A percentile compares a stretch with the other conserved stretches of the same genome.
phyloP scores from a whole-genome alignment of 495 filamentous ascomycete species.

The Talaromyces thailandensis region DNA sequence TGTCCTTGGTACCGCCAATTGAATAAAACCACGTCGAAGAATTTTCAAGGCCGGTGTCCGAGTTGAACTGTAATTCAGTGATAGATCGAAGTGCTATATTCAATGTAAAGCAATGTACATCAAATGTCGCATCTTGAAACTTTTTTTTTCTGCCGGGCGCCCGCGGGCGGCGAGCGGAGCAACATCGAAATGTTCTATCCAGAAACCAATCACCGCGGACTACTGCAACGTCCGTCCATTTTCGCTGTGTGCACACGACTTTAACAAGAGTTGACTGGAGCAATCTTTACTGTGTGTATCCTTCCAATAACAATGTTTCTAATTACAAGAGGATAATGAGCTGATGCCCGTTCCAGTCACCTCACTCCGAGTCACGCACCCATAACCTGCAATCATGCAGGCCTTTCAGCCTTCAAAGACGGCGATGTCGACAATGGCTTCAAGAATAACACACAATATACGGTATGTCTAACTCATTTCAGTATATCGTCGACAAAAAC shows the following conservation, averaged over 20 bases:
- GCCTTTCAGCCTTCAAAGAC: not conserved
- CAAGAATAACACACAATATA: not conserved
- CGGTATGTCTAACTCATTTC: not conserved
- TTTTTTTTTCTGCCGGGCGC: conserved; percentile 2
- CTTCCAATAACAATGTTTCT: not conserved
- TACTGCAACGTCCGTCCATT: not conserved
- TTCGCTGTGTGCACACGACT: not conserved
- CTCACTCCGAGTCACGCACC: not conserved
- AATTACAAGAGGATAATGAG: not conserved
- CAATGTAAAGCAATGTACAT: not conserved
- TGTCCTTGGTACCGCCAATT: not conserved
- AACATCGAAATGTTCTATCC: not conserved
- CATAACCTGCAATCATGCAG: not conserved
- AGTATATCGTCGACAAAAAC: too few relatives aligned
- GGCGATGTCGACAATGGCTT: not conserved
- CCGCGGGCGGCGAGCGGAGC: conserved; percentile 2
- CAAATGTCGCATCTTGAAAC: conserved; percentile 1
- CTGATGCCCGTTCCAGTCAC: not conserved
- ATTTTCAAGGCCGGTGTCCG: not conserved
- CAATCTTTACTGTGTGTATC: not conserved
- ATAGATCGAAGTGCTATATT: not conserved
- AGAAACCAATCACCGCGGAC: not conserved
- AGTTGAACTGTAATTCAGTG: not conserved
- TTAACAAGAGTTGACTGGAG: not conserved
- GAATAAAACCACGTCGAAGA: not conserved